These are phyloP conservation scores for Prunus salicina DNA, from an alignment of 306 rosid species.

Conservation along the genomic window DNA sequence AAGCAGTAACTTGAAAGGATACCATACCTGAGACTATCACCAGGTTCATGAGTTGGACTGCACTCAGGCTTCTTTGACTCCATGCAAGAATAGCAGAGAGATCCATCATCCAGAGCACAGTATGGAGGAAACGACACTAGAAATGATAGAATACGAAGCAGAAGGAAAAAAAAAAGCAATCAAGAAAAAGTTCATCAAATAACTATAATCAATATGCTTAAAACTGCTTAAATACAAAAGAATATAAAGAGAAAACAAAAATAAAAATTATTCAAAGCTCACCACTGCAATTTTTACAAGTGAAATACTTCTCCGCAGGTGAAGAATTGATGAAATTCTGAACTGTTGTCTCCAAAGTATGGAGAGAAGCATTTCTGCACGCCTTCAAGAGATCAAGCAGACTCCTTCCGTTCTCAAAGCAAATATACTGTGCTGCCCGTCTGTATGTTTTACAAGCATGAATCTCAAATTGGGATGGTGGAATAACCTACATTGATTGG, in stretches of 20 bases:
- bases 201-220: conserved; percentile 14
- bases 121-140: conserved; percentile 76
- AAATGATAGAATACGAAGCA: conserved; percentile 8
- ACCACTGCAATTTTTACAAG: conserved; percentile 89
- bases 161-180: conserved; percentile 3
- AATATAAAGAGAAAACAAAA: not conserved
- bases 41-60: conserved; percentile 31
- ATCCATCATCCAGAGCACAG: conserved; percentile 60
- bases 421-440: conserved; percentile 94
- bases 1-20: conserved; percentile 1
- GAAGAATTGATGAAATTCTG: conserved; percentile 62
- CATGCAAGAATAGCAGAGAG: conserved; percentile 68
- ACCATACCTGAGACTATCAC: conserved; percentile 58
- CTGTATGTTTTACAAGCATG: conserved; percentile 89
- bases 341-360: conserved; percentile 73
- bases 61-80: conserved; percentile 50
- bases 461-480: conserved; percentile 96
- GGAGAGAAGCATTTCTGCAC: conserved; percentile 74
- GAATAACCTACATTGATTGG: conserved; percentile 56
- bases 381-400: conserved; percentile 79
- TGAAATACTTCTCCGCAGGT: conserved; percentile 64
- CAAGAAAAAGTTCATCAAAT: conserved; percentile 3
- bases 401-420: conserved; percentile 94
- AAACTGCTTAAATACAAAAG: conserved; percentile 9
- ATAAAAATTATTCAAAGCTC: conserved; percentile 18